Evolutionary conservation across 495 filamentous ascomycete genomes (phyloP), one percentile per base, ranked within the genome.

Genomic region (Ascobolus immersus): DNA sequence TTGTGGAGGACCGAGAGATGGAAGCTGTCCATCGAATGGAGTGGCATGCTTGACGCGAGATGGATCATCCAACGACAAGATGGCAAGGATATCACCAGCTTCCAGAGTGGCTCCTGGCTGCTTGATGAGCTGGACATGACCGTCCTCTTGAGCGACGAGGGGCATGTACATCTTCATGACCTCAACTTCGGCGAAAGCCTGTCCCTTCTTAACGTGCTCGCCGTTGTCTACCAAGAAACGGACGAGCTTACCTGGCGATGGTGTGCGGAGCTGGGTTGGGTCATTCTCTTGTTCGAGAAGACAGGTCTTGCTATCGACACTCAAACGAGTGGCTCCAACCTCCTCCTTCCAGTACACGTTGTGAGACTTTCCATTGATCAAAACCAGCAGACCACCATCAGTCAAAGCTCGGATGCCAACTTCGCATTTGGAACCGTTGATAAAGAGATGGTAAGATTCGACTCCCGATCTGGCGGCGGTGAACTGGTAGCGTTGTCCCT

Each of bases 91-190:
- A 45, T 99, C 86, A 50, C 86, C 86, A 46, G 86, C 86, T 54
- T 93, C 81, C 21, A 99, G 73, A n/a, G 80, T 86, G 13, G 86
- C 78, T 44, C 86, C 86, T 34, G 89, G 89, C 58, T 94, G 86
- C 68, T 99, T 99, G 61, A 99, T 91, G 46, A 94, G 64, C 57
- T 93, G 82, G 28, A 99, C 89, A 35, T 84, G 71, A 56, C 86
- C 86, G 43, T 91, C 89, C 53, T 99, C 86, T 53, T 84, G 73
- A n/a, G 86, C 74, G 35, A 99, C 63, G 34, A 99, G 64, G 44
- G 86, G 86, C 86, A 99, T 99, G 61, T 91, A 94, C 86, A 99
- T 99, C 64, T 99, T 99, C 86, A 99, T 99, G 53, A 99, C 89
- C 53, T 99, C 86, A 34, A 99, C 86, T 49, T 99, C 86, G 34